A percentile compares a stretch with the other conserved stretches of the same genome.
Evolutionary conservation across 192 early-diverging fungal species (phyloP).

Genomic region (Coemansia sp.): DNA sequence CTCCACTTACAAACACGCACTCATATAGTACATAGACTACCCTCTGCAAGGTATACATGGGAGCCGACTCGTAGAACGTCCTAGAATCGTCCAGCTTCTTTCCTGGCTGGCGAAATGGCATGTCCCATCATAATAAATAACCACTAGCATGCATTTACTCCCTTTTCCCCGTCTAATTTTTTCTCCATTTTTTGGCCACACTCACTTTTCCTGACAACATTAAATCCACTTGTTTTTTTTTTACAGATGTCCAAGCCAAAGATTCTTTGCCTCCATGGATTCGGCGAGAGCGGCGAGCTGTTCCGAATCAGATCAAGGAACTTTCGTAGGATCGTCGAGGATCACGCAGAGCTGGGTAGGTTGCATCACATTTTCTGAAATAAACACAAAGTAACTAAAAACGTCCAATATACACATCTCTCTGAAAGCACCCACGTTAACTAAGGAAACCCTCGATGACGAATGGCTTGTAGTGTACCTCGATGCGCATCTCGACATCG

Average conservation of each 20-base stretch:
- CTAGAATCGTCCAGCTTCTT: too few species aligned
- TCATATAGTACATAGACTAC: too few species aligned
- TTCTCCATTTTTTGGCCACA: too few species aligned
- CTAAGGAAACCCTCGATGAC: not conserved
- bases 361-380: not conserved
- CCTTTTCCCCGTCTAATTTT: too few species aligned
- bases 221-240: not conserved
- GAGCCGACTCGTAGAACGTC: too few species aligned
- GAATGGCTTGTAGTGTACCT: slow-evolving; percentile 17
- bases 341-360: slow-evolving; percentile 34
- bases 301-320: slow-evolving; percentile 42
- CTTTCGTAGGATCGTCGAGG: slow-evolving; percentile 32
- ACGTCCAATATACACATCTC: too few species aligned
- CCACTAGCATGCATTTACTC: too few species aligned
- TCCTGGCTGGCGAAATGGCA: too few species aligned
- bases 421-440: too few species aligned
- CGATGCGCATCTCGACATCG: slow-evolving; percentile 41
- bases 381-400: too few species aligned
- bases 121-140: not conserved
- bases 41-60: too few species aligned
- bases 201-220: not conserved
- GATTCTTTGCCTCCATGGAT: slow-evolving; percentile 52
- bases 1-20: not conserved
- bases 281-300: slow-evolving; percentile 45
- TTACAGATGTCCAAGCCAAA: slow-evolving; percentile 37